These are phyloP conservation scores for Globisporangium barbulae DNA, from an alignment of 352 stramenopile species.

Conservation along the genomic window DNA sequence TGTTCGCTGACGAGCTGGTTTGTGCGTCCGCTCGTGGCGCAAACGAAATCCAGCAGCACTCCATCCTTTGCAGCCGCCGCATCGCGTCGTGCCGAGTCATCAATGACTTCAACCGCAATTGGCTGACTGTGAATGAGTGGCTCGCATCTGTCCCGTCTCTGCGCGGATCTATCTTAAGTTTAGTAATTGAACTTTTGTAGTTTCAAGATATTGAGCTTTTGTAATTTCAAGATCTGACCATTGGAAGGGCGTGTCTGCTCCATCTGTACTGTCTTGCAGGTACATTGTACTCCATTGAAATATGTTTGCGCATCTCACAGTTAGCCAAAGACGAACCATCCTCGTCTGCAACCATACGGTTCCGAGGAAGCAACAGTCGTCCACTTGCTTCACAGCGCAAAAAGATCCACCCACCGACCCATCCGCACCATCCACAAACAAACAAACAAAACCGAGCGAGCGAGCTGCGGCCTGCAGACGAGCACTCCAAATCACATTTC, in stretches of 20 bases:
- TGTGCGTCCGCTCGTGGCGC: conserved; percentile 7
- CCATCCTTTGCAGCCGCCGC: background rate
- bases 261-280: too few species aligned
- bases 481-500: conserved; percentile 7
- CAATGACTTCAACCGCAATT: background rate
- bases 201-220: too few species aligned
- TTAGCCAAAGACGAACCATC: background rate
- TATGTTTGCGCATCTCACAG: conserved; percentile 6
- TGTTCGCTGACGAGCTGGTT: background rate
- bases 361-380: conserved; percentile 1
- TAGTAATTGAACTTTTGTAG: too few species aligned
- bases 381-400: background rate
- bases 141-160: background rate
- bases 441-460: background rate
- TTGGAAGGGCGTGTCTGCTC: too few species aligned
- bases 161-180: too few species aligned
- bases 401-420: conserved; percentile 3
- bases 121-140: conserved; percentile 4
- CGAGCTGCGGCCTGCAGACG: conserved; percentile 9
- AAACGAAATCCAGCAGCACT: conserved; percentile 9
- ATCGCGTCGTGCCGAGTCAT: conserved; percentile 14
- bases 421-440: background rate
- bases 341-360: conserved; percentile 10
- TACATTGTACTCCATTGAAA: too few species aligned
- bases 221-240: too few species aligned